Conservation (phyloP, 495 filamentous ascomycete genomes). For the Penicillium canariense region DNA sequence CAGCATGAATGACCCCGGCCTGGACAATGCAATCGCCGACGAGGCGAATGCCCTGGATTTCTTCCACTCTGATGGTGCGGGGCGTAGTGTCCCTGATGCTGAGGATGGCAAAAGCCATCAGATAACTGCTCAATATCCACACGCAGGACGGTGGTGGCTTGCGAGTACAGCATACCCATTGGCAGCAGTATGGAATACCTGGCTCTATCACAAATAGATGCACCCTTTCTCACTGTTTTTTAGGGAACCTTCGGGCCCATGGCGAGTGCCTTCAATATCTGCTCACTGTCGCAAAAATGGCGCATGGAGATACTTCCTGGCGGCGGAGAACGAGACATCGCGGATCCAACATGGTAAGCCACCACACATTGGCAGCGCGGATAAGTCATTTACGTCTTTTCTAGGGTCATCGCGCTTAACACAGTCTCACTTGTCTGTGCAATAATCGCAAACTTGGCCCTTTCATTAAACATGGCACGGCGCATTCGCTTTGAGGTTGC, state of each 20-base stretch:
- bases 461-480: conserved; percentile 74
- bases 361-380: neutral
- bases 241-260: conserved; percentile 79
- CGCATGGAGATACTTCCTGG: conserved; percentile 55
- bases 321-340: conserved; percentile 51
- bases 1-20: conserved; percentile 60
- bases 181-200: conserved; percentile 49
- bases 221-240: neutral
- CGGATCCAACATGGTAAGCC: conserved; percentile 68
- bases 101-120: conserved; percentile 15
- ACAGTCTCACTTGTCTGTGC: conserved; percentile 69
- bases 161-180: conserved; percentile 79
- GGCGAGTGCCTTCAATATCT: conserved; percentile 78
- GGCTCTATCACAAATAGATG: neutral
- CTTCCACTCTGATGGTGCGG: too few species aligned
- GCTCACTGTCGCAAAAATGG: conserved; percentile 73
- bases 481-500: conserved; percentile 53
- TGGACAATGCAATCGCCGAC: conserved; percentile 52
- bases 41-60: conserved; percentile 49
- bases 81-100: conserved; percentile 17
- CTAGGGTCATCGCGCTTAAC: conserved; percentile 68
- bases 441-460: conserved; percentile 64
- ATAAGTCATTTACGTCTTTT: neutral
- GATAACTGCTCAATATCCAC: conserved; percentile 4
- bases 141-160: conserved; percentile 74